phyloP scores from a whole-genome alignment of 305 asterid species.

The Solanum hybrid region DNA sequence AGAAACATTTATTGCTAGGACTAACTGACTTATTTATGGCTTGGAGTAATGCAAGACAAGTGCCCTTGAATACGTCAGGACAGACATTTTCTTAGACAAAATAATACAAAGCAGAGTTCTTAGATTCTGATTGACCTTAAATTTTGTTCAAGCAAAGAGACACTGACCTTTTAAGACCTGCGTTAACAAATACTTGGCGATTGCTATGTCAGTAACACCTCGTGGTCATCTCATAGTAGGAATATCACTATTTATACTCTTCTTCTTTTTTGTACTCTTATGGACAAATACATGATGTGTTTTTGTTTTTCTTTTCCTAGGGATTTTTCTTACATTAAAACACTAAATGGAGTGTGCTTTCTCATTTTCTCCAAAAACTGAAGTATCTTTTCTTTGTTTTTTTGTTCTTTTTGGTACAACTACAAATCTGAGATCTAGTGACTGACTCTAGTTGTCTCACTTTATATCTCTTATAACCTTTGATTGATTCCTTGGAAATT shows the following conservation, averaged over 20 bases:
- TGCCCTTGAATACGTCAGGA: background rate
- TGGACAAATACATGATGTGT: background rate
- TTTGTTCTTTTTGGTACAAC: background rate
- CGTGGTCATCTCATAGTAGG: background rate
- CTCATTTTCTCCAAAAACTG: background rate
- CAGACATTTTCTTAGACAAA: background rate
- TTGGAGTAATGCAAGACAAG: background rate
- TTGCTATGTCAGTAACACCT: background rate
- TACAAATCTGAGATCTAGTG: background rate
- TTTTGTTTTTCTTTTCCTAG: background rate
- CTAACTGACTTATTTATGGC: background rate
- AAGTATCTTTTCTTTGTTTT: background rate
- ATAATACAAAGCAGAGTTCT: background rate
- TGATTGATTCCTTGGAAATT: background rate
- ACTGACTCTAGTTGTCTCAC: background rate
- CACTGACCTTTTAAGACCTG: background rate
- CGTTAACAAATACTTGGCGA: background rate
- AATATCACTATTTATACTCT: background rate
- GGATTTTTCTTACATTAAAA: background rate
- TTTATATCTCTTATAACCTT: background rate
- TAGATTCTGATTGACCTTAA: background rate
- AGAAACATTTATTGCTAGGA: background rate
- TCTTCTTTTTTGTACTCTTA: background rate
- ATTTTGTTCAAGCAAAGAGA: background rate
- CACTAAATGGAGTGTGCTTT: background rate